These are phyloP conservation scores for Calonectria montana DNA, from an alignment of 2,329 filamentous ascomycete genomes.

Conservation along the genomic window DNA sequence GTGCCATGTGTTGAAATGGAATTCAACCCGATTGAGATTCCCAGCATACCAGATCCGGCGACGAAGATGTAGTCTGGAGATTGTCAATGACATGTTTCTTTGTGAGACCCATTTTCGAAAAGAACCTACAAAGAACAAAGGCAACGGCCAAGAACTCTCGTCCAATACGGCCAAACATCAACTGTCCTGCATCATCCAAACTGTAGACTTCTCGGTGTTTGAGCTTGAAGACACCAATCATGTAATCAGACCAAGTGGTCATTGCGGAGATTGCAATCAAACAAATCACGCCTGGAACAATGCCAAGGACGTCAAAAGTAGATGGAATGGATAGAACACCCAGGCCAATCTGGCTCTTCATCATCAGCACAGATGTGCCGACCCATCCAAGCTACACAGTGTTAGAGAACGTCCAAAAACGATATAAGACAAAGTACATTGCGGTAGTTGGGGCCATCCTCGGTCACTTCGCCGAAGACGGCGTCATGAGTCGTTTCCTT, in stretches of 20 bases:
- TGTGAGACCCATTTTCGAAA: no score
- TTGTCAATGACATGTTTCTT: not conserved
- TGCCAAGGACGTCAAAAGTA: conserved; percentile 56
- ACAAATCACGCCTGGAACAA: conserved; percentile 58
- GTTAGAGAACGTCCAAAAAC: not conserved
- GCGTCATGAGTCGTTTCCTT: not conserved
- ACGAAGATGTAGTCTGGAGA: conserved; percentile 9
- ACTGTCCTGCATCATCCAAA: conserved; percentile 61
- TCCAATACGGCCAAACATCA: conserved; percentile 60
- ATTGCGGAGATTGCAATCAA: conserved; percentile 53
- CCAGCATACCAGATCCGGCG: conserved; percentile 12
- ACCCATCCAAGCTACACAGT: conserved; percentile 51
- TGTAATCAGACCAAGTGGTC: conserved; percentile 60
- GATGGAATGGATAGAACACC: conserved; percentile 60
- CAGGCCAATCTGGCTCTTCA: conserved; percentile 58
- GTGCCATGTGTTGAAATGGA: not conserved
- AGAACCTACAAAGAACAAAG: conserved; percentile 48
- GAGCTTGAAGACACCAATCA: conserved; percentile 61
- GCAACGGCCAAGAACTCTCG: conserved; percentile 52
- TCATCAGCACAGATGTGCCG: conserved; percentile 55
- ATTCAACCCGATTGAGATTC: conserved; percentile 16
- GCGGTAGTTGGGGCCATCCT: conserved; percentile 12
- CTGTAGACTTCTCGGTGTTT: conserved; percentile 62
- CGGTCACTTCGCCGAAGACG: conserved; percentile 5
- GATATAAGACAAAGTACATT: not conserved